These are phyloP conservation scores for Lenwebbia sp. DNA, from an alignment of 345 rosid genomes.

Conservation along the genomic window DNA sequence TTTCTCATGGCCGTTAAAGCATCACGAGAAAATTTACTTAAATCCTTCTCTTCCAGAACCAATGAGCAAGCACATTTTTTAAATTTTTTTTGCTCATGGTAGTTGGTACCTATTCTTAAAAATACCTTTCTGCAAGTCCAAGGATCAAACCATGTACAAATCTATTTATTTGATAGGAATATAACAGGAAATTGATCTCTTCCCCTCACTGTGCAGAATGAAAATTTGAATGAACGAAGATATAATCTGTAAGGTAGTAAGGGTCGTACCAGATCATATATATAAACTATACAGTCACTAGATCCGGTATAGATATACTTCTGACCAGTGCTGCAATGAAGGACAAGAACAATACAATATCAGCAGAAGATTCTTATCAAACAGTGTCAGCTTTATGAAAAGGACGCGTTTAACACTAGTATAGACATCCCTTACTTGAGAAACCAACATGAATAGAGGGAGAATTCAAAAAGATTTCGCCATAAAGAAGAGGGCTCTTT, in stretches of 20 bases:
- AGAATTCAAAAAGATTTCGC: background rate
- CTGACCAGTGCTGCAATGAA: conserved; percentile 56
- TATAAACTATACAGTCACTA: conserved; percentile 28
- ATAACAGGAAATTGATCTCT: background rate
- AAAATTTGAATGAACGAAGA: background rate
- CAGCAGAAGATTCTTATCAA: background rate
- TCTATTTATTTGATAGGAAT: background rate
- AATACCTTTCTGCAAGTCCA: background rate
- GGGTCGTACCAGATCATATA: conserved; percentile 50
- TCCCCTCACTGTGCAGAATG: background rate
- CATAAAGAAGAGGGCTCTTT: background rate
- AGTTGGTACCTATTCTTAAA: background rate
- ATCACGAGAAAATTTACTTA: background rate
- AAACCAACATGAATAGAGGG: background rate
- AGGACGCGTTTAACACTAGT: background rate
- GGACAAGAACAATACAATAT: background rate
- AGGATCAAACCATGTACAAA: background rate
- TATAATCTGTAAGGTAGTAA: background rate
- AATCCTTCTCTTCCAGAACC: background rate
- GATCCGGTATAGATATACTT: conserved; percentile 65
- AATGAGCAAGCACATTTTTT: background rate
- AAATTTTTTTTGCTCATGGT: background rate
- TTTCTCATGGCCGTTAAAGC: background rate
- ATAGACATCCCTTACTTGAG: background rate
- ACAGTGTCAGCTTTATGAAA: background rate